A percentile compares a stretch with the other conserved stretches of the same genome.
Evolutionary conservation across 2,329 filamentous ascomycete genomes (phyloP).

Genomic region (Hansfordia pulvinata): DNA sequence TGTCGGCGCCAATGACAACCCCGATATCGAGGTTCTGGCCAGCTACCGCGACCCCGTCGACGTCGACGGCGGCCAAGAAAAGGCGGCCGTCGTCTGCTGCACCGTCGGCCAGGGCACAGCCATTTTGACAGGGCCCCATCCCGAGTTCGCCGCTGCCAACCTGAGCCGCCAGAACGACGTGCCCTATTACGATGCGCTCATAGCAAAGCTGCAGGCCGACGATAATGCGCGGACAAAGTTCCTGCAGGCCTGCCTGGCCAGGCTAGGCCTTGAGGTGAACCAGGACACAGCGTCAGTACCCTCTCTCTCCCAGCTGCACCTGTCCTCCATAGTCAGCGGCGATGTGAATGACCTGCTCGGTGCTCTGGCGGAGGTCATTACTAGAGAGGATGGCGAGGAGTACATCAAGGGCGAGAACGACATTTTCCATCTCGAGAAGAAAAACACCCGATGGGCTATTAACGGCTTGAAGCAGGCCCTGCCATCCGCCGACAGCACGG

Average conservation of each 20-base stretch:
- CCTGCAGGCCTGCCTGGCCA: constrained; percentile 63
- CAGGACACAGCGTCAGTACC: constrained; percentile 57
- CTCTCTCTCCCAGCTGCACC: constrained; percentile 68
- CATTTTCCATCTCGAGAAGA: constrained; percentile 64
- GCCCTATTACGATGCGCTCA: constrained; percentile 56
- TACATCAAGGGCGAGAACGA: constrained; percentile 73
- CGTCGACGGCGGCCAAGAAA: constrained; percentile 59
- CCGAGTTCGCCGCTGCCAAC: constrained; percentile 82
- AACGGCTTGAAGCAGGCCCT: constrained; percentile 40
- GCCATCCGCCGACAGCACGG: constrained; percentile 17
- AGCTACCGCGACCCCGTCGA: constrained; percentile 62
- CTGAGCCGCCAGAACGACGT: constrained; percentile 53
- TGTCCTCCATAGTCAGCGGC: constrained; percentile 54
- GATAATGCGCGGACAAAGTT: constrained; percentile 62
- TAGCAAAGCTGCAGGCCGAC: constrained; percentile 52
- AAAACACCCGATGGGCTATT: constrained; percentile 45
- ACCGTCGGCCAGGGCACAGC: constrained; percentile 69
- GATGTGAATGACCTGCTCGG: constrained; percentile 56
- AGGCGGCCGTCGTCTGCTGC: constrained; percentile 73
- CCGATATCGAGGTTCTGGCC: constrained; percentile 67
- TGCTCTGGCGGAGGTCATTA: constrained; percentile 53
- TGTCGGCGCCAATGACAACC: constrained; percentile 56
- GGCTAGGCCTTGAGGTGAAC: constrained; percentile 70
- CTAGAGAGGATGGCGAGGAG: constrained; percentile 50
- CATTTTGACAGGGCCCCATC: constrained; percentile 78